Evolutionary conservation across 495 filamentous ascomycete species (phyloP).

Genomic region (Penicillium steckii): DNA sequence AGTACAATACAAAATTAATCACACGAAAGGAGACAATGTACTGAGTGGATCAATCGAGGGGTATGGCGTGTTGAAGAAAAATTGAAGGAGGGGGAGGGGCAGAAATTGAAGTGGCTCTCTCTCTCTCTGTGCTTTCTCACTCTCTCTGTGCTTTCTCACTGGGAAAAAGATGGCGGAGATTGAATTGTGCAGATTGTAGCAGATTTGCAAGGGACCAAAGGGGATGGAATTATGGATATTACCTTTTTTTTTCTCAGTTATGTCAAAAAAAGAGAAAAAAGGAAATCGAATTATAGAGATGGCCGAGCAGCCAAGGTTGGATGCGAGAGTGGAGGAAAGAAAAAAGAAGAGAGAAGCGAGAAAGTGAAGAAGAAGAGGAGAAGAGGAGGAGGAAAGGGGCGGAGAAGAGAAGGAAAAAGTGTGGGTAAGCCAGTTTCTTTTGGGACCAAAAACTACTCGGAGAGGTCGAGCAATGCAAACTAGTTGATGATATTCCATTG

Average conservation of each 20-base stretch:
- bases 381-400: background rate
- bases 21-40: background rate
- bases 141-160: too few relatives aligned
- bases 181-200: background rate
- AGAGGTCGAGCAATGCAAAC: too few relatives aligned
- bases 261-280: background rate
- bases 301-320: background rate
- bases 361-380: constrained; percentile 15
- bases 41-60: background rate
- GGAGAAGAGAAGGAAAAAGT: background rate
- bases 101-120: background rate
- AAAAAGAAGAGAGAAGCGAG: constrained; percentile 17
- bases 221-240: background rate
- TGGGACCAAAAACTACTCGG: too few relatives aligned
- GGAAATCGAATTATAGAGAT: background rate
- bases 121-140: too few relatives aligned
- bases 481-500: too few relatives aligned
- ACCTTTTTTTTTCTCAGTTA: background rate
- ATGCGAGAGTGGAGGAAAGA: constrained; percentile 21
- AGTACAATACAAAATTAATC: background rate
- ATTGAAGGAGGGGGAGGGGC: background rate
- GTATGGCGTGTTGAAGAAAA: background rate
- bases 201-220: background rate
- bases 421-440: constrained; percentile 1
- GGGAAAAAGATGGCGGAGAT: background rate